These are phyloP conservation scores for Carex parvula DNA, from an alignment of 176 grass and related monocot species.

Conservation along the genomic window DNA sequence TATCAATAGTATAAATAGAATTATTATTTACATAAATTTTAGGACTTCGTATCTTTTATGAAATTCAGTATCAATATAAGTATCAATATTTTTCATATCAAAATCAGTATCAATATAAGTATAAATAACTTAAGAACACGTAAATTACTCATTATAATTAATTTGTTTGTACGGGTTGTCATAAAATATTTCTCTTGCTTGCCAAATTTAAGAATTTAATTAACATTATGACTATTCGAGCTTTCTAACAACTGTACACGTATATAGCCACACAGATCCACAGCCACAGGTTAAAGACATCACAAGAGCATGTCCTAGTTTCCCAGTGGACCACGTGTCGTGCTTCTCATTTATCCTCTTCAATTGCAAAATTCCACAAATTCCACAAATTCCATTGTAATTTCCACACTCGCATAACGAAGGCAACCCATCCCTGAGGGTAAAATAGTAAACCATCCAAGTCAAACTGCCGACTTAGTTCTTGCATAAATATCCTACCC, in stretches of 20 bases:
- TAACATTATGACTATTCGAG: neutral
- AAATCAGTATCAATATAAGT: too few species aligned
- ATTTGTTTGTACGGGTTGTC: neutral
- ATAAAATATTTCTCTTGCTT: neutral
- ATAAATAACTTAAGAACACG: too few species aligned
- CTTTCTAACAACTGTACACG: neutral
- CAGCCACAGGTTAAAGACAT: neutral
- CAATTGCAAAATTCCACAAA: neutral
- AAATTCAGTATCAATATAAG: too few species aligned
- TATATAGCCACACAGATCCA: neutral
- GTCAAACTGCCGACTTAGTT: slow-evolving; percentile 9
- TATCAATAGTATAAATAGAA: too few species aligned
- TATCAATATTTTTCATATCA: too few species aligned
- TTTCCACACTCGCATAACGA: neutral
- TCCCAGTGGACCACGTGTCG: slow-evolving; percentile 7
- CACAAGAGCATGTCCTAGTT: neutral
- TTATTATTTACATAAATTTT: too few species aligned
- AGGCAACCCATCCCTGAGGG: neutral
- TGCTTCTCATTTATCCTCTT: neutral
- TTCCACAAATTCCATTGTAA: neutral
- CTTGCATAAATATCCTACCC: slow-evolving; percentile 5
- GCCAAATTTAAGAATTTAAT: neutral
- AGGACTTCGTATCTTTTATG: too few species aligned
- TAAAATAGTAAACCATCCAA: neutral
- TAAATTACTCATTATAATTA: neutral